A percentile compares a stretch with the other conserved stretches of the same genome.
phyloP scores from a whole-genome alignment of 1,284 basidiomycete genomes.

The Pseudozyma tsukubaensis region DNA sequence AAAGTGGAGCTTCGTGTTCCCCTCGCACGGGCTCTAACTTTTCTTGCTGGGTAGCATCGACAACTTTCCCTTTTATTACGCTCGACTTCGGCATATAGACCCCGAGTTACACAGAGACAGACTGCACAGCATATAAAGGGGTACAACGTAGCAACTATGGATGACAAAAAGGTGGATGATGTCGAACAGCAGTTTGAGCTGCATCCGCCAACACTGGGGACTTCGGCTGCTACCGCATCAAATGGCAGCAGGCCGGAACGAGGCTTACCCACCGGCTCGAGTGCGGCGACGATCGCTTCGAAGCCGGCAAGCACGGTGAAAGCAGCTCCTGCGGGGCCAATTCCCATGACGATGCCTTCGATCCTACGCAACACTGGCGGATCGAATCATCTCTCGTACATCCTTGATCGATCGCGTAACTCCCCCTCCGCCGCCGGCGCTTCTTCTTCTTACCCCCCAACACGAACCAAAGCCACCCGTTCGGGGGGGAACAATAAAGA shows the following conservation, averaged over 20 bases:
- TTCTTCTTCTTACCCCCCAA: constrained; percentile 27
- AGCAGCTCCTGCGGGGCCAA: constrained; percentile 11
- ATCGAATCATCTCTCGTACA: constrained; percentile 21
- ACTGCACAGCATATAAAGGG: not conserved
- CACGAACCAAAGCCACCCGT: constrained; percentile 5
- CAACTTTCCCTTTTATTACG: too few relatives aligned
- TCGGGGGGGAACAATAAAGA: constrained; percentile 3
- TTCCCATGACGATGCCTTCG: constrained; percentile 49
- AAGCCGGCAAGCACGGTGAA: not conserved
- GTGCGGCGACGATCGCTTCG: too few relatives aligned
- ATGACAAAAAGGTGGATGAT: constrained; percentile 13
- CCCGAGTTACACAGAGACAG: not conserved
- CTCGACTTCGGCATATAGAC: too few relatives aligned
- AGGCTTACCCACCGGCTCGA: too few relatives aligned
- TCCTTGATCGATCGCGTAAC: constrained; percentile 3
- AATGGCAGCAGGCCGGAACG: too few relatives aligned
- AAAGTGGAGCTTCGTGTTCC: too few relatives aligned
- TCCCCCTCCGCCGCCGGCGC: not conserved
- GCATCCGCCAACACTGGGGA: constrained; percentile 16
- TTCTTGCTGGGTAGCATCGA: too few relatives aligned
- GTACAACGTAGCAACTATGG: too few relatives aligned
- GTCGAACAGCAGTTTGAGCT: constrained; percentile 14
- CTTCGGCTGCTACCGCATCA: not conserved
- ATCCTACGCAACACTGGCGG: constrained; percentile 32
- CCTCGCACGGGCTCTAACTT: too few relatives aligned